These are phyloP conservation scores for Bullera alba DNA, from an alignment of 768 basidiomycete genomes.

Conservation along the genomic window DNA sequence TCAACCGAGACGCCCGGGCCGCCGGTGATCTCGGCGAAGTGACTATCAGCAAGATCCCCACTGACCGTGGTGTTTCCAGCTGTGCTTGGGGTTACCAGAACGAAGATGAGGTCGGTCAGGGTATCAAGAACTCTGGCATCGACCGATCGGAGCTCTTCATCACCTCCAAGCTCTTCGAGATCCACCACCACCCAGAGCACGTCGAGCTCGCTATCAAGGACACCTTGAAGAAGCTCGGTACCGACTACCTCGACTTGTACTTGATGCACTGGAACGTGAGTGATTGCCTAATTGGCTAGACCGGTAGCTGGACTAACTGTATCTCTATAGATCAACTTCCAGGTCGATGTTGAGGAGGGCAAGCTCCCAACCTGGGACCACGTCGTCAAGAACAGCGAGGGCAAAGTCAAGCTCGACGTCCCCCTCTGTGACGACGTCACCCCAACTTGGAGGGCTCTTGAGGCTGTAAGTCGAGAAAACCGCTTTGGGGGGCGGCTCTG, in stretches of 20 bases:
- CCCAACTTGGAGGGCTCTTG: constrained; percentile 73
- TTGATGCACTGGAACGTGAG: constrained; percentile 64
- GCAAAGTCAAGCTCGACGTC: constrained; percentile 51
- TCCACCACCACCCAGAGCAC: constrained; percentile 61
- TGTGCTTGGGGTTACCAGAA: constrained; percentile 60
- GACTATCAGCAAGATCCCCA: background rate
- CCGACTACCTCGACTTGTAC: constrained; percentile 69
- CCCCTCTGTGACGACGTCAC: constrained; percentile 64
- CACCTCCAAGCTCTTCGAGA: constrained; percentile 50
- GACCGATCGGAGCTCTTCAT: constrained; percentile 68
- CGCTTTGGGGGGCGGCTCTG: background rate
- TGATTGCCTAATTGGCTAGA: background rate
- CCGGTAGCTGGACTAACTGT: constrained; percentile 25
- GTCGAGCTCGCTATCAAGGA: constrained; percentile 64
- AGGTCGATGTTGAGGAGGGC: constrained; percentile 26
- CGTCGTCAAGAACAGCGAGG: constrained; percentile 47
- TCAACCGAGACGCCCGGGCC: constrained; percentile 34
- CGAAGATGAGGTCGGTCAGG: constrained; percentile 64
- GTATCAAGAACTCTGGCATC: constrained; percentile 62
- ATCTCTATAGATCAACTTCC: constrained; percentile 20
- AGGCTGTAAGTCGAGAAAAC: constrained; percentile 38
- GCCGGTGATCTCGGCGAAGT: background rate
- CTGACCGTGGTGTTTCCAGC: constrained; percentile 26
- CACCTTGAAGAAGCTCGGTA: constrained; percentile 43
- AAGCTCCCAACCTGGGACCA: constrained; percentile 12